These are phyloP conservation scores for Trichodelitschia bisporula DNA, from an alignment of 495 filamentous ascomycete species.

Conservation along the genomic window DNA sequence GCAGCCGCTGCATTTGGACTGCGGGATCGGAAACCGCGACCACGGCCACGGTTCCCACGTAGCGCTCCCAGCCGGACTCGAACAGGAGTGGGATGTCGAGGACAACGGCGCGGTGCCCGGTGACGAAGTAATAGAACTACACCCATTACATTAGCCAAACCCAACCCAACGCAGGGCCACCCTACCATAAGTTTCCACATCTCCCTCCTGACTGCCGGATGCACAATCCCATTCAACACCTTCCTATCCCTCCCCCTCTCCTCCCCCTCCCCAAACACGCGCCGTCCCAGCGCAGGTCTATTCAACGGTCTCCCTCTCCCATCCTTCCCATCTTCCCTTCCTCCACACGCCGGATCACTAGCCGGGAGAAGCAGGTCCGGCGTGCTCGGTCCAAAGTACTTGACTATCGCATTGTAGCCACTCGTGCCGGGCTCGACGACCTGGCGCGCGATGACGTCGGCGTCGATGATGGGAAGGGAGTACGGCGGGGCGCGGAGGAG, in stretches of 20 bases:
- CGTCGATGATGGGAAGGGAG: slow-evolving; percentile 80
- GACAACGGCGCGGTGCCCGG: slow-evolving; percentile 66
- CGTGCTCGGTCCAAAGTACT: slow-evolving; percentile 51
- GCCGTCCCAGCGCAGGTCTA: slow-evolving; percentile 55
- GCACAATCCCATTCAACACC: slow-evolving; percentile 71
- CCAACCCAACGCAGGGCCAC: too few relatives aligned
- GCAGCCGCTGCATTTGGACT: slow-evolving; percentile 56
- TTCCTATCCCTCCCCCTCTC: slow-evolving; percentile 38
- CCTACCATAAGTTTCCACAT: slow-evolving; percentile 33
- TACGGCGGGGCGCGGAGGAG: slow-evolving; percentile 60
- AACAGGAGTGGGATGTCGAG: slow-evolving; percentile 83
- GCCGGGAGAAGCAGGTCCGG: slow-evolving; percentile 54
- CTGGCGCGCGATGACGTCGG: slow-evolving; percentile 69
- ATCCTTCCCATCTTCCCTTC: slow-evolving; percentile 15
- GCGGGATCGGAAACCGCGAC: slow-evolving; percentile 51
- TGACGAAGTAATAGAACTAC: slow-evolving; percentile 36
- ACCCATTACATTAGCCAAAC: too few relatives aligned
- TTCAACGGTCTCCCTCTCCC: slow-evolving; percentile 48
- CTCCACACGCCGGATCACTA: slow-evolving; percentile 8
- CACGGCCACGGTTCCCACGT: slow-evolving; percentile 64
- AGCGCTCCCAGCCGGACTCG: slow-evolving; percentile 55
- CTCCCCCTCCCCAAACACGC: slow-evolving; percentile 56
- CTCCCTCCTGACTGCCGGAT: slow-evolving; percentile 58
- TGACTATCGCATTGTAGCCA: slow-evolving; percentile 57
- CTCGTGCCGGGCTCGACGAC: slow-evolving; percentile 77